Base-by-base conservation (phyloP, 441 rosid genomes). In the Gossypium lobatum region DNA sequence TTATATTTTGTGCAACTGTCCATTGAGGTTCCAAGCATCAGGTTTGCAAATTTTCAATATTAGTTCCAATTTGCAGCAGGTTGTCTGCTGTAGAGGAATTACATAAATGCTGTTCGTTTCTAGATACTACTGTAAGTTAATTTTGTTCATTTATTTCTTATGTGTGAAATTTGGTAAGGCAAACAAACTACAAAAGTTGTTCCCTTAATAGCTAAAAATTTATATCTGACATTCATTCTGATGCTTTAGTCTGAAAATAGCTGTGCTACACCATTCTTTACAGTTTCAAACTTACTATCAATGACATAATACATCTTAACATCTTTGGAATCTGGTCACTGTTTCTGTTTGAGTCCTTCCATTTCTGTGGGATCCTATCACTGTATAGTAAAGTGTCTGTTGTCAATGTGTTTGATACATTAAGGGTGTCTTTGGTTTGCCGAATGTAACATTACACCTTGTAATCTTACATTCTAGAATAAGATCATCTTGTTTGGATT, bases 321-420 rank as follows among this genome's bases (percentile, higher is more conserved):
- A 68, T 20, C 58, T 20, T 46, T 46, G 71, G 57, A 31, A 31
- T 62, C 21, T 31, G 20, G 3, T 31, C 2, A 14, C 21, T 31
- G 42, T 31, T 68, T 68, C 14, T 52, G 58, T 14, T 68, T 52
- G 59, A 64, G 26, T 64, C 14, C 11, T 66, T 48, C 17, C 42
- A 72, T 31, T 58, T 50, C 39, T 58, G 6, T 21, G 58, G 70
- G 52, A 50, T 48, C n/a, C 16, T 1, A 3, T 48, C 65, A 18
- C 65, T 73, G 65, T 25, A 10, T 18, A 57, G 18, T 39, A 5
- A 64, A 70, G 6, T 21, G 14, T 62, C 6, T 28, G 8, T 39
- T 73, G 48, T 58, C 61, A 62, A n/a, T n/a, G 26, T 55, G 59
- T 26, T 63, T 55, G 48, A 73, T 58, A 2, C 20, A 13, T 42